Evolutionary conservation across 2,329 filamentous ascomycete species (phyloP), one percentile per base, ranked within the genome.

Genomic region (Paramyrothecium sp.): DNA sequence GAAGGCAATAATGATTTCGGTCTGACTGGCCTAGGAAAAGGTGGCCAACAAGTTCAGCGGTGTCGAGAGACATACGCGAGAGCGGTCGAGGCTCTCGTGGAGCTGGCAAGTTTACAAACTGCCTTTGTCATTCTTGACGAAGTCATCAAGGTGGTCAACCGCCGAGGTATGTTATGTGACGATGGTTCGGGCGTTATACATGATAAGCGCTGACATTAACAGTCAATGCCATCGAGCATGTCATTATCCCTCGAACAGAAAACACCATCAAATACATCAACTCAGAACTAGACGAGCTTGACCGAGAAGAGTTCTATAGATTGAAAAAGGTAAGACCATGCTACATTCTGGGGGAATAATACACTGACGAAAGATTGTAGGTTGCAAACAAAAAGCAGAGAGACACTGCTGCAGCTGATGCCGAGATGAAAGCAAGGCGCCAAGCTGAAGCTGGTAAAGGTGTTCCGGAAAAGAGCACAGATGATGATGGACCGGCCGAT

Each of bases 261-360:
- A 99, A 98, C 70, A 99, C 95, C n/a, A 99, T 99, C 80, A 97
- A 97, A 78, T 99, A 98, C 71, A 98, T 98, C 82, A 98, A 98
- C 78, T 97, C 94, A 1, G 95, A 99, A 73, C 85, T 99, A 17
- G 95, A 99, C 71, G 95, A 99, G 77, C 82, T 99, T 53, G 96
- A 98, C 76, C 87, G 95, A 80, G 95, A 98, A 73, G 95, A 99
- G 73, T 99, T 99, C 74, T 99, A 97, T 77, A 84, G 95, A 63
- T 77, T 99, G 71, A 99, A 99, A 79, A 99, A 99, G 81, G 78
- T 69, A 60, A 49, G 64, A 52, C 23, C 2, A 51, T 44, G 16
- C 3, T 20, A 11, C 13, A 34, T n/a, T 20, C 11, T 8, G 23
- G 10, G 16, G 10, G 23, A 13, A 30, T 41, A 30, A 11, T n/a